phyloP scores from a whole-genome alignment of 441 rosid genomes.

The Macaranga tanarius region DNA sequence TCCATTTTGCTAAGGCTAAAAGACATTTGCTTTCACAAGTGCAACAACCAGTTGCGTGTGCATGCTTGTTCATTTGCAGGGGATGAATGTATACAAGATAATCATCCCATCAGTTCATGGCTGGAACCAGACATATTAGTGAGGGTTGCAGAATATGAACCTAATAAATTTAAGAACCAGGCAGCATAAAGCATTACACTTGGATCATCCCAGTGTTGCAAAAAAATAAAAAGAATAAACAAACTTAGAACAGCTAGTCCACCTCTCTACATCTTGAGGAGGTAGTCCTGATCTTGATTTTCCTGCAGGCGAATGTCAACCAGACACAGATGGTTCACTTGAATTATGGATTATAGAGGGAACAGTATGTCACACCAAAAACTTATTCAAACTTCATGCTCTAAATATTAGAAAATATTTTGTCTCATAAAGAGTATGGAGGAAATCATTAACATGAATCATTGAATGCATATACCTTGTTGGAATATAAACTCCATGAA shows the following conservation, averaged over 20 bases:
- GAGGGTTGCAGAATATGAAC: conserved; percentile 59
- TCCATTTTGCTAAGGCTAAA: conserved; percentile 6
- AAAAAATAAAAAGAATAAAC: background rate
- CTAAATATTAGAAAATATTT: background rate
- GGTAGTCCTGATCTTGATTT: conserved; percentile 72
- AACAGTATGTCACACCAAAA: background rate
- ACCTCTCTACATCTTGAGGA: conserved; percentile 69
- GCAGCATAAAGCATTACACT: conserved; percentile 7
- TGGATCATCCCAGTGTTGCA: background rate
- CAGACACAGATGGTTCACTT: background rate
- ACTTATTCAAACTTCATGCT: background rate
- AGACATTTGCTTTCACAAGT: background rate
- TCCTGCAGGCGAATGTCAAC: conserved; percentile 40
- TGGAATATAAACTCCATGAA: background rate
- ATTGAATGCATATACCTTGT: background rate
- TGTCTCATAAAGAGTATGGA: background rate
- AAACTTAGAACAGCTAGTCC: conserved; percentile 3
- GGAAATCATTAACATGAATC: background rate
- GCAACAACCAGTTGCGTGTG: background rate
- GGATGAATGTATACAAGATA: conserved; percentile 9
- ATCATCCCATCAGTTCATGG: conserved; percentile 53
- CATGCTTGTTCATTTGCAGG: background rate
- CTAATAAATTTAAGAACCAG: conserved; percentile 35
- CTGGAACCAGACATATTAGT: conserved; percentile 41
- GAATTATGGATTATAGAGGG: background rate